Evolutionary conservation across 2,329 filamentous ascomycete genomes (phyloP), one percentile per base, ranked within the genome.

Genomic region (Exophiala sp.): DNA sequence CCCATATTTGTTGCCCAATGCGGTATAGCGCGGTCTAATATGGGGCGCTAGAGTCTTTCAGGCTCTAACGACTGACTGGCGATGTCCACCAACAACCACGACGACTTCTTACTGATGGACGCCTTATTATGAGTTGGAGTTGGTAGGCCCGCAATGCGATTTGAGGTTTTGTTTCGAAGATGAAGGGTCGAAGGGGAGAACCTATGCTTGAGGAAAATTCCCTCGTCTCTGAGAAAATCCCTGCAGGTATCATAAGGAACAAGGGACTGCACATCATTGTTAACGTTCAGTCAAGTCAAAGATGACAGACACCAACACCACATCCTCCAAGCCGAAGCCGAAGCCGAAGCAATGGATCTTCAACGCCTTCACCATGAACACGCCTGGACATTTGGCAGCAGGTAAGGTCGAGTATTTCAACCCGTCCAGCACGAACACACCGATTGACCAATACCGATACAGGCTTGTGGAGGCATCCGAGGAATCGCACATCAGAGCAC

Each of bases 321-420:
- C 9, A 21, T 7, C 19, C 13, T 8, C 35, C 13, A 19, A 5
- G 21, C 35, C 35, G 4, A 16, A 8, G 2, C 5, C 19, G 8
- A 41, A 16, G 4, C 41, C 22, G 16, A 45, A 45, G 19, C 18
- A 34, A 45, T 45, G 42, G 42, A 37, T 45, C 29, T 18, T 45
- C 24, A 45, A 45, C n/a, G 42, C 42, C 18, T 45, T 45, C 18
- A 22, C 42, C 3, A 45, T 45, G 42, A 45, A 30, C 23, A 22
- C 42, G 19, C 42, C 42, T 5, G 42, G 42, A 11, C 42, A 45
- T 16, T 34, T 34, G 16, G 42, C 42, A 7, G 10, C 42, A 13
- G 42, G 42, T 45, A 45, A n/a, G 42, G 14, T 35, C 4, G 16
- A 35, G 16, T 6, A n/a, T n/a, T 13, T 29, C 27, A 37, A 11